These are phyloP conservation scores for Dysphania ambrosioides DNA, from an alignment of 148 eudicot species.

Conservation along the genomic window DNA sequence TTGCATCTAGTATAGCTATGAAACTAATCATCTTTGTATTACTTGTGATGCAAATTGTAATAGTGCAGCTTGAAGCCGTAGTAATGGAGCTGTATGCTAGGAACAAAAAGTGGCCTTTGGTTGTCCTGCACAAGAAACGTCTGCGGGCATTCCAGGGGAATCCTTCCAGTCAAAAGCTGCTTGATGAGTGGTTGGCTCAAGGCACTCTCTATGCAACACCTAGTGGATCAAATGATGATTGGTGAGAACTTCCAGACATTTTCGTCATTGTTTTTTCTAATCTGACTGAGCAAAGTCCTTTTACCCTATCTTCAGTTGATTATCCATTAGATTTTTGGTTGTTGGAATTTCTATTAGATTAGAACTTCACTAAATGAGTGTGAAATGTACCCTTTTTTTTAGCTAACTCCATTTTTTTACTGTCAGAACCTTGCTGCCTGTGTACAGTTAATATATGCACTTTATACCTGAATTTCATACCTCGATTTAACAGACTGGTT, in stretches of 20 bases:
- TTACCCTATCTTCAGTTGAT: too few relatives aligned
- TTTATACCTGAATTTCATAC: too few relatives aligned
- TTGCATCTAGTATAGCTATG: background rate
- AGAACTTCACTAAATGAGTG: too few relatives aligned
- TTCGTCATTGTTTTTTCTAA: background rate
- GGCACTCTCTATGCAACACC: conserved; percentile 82
- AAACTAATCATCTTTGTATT: conserved; percentile 18
- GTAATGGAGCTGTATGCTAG: conserved; percentile 60
- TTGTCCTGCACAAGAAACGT: conserved; percentile 78
- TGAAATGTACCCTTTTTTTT: too few relatives aligned
- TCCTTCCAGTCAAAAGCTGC: conserved; percentile 47
- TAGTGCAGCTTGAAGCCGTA: conserved; percentile 86
- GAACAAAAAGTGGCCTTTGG: conserved; percentile 77
- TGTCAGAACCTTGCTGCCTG: too few relatives aligned
- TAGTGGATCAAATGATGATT: conserved; percentile 91
- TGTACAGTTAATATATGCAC: too few relatives aligned
- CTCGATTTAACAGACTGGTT: too few relatives aligned
- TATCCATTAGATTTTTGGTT: background rate
- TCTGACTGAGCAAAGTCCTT: background rate
- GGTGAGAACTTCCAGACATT: conserved; percentile 41
- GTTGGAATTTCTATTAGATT: background rate
- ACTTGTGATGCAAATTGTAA: conserved; percentile 32
- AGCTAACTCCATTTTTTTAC: too few relatives aligned
- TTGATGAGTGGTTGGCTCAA: conserved; percentile 61
- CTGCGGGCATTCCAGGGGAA: conserved; percentile 51